phyloP scores from a whole-genome alignment of 768 basidiomycete genomes.

The Suillus weaverae region DNA sequence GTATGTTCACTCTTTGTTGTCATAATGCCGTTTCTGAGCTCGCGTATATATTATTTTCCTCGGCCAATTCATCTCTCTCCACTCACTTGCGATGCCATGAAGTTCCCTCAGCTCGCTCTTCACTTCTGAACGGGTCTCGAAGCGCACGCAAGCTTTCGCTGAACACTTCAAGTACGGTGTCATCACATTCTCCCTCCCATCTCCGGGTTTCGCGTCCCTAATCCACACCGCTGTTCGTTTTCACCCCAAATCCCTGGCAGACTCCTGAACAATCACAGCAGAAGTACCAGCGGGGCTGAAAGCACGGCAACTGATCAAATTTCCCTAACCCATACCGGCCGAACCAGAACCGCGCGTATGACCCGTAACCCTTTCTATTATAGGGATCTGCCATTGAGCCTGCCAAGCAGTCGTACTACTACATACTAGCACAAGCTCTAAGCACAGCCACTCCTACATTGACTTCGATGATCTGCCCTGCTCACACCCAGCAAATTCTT shows the following conservation, averaged over 20 bases:
- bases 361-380: constrained; percentile 41
- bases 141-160: constrained; percentile 51
- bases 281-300: constrained; percentile 41
- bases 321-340: constrained; percentile 27
- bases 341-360: constrained; percentile 39
- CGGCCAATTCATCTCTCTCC: not conserved
- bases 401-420: no score
- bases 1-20: constrained; percentile 33
- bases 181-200: constrained; percentile 77
- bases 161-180: constrained; percentile 85
- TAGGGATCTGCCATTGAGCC: no score
- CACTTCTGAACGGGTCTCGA: constrained; percentile 33
- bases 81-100: constrained; percentile 16
- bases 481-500: no score
- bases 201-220: constrained; percentile 47
- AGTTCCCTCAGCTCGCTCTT: constrained; percentile 44
- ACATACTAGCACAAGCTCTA: no score
- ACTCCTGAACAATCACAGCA: constrained; percentile 38
- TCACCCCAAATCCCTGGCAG: constrained; percentile 49
- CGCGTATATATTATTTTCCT: constrained; percentile 4
- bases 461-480: no score
- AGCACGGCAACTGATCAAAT: constrained; percentile 22
- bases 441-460: no score
- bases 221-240: constrained; percentile 31
- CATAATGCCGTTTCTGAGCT: constrained; percentile 18